phyloP scores from a whole-genome alignment of 345 rosid species.

The Erodium maritimum region DNA sequence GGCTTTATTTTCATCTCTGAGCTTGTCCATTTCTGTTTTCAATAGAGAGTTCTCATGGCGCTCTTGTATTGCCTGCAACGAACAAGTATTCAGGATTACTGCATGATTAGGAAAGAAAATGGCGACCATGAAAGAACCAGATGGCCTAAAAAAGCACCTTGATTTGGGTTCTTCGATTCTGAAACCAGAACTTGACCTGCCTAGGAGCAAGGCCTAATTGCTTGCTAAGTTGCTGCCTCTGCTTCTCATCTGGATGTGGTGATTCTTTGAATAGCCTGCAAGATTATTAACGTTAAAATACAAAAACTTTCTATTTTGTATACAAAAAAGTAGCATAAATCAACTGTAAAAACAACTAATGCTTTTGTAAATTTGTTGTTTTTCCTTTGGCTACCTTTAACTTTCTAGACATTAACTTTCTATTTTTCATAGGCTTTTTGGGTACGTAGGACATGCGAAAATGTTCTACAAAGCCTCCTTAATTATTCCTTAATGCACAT shows the following conservation, averaged over 20 bases:
- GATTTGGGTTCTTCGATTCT: constrained; percentile 93
- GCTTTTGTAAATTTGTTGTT: not conserved
- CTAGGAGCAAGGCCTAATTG: constrained; percentile 93
- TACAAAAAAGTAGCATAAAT: no score
- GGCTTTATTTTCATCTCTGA: constrained; percentile 69
- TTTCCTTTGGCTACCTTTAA: no score
- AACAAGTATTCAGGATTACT: no score
- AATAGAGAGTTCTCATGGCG: constrained; percentile 86
- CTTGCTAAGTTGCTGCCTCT: constrained; percentile 87
- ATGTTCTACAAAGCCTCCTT: no score
- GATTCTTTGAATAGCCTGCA: constrained; percentile 88
- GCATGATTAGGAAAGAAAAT: no score
- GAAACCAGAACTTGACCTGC: constrained; percentile 99
- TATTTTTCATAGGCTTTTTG: not conserved
- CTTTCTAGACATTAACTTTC: no score
- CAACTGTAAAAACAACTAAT: no score
- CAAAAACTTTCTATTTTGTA: no score
- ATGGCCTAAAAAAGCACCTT: constrained; percentile 30
- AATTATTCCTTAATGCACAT: no score
- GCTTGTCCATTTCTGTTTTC: constrained; percentile 77
- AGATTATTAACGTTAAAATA: not conserved
- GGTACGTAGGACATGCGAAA: no score
- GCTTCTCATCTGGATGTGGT: constrained; percentile 98
- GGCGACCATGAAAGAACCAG: not conserved
- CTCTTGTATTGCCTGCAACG: constrained; percentile 75